Evolutionary conservation across 441 rosid genomes (phyloP).

Genomic region (Adansonia rubrostipa): DNA sequence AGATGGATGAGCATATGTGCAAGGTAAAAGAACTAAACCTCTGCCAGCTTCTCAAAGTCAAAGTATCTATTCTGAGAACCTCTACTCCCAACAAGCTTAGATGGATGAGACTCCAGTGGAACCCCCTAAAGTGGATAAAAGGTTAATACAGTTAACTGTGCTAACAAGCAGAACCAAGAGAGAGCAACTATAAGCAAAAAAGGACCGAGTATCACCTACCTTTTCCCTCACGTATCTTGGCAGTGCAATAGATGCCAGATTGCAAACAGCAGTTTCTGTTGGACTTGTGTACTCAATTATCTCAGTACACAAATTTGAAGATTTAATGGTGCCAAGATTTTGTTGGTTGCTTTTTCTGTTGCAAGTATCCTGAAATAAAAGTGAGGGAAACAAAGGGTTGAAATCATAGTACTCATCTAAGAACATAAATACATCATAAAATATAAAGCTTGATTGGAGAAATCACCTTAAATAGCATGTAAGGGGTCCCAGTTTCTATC

Average conservation of each 20-base stretch:
- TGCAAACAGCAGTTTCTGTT: slow-evolving; percentile 91
- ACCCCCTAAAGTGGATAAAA: slow-evolving; percentile 50
- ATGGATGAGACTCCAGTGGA: slow-evolving; percentile 72
- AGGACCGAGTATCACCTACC: slow-evolving; percentile 39
- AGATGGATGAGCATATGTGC: not conserved
- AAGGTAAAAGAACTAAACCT: slow-evolving; percentile 50
- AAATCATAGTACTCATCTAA: not conserved
- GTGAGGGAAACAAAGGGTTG: not conserved
- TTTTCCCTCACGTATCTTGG: slow-evolving; percentile 82
- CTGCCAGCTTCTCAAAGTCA: slow-evolving; percentile 85
- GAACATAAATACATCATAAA: not conserved
- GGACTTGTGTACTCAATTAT: slow-evolving; percentile 91
- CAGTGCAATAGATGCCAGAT: slow-evolving; percentile 89
- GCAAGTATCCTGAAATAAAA: slow-evolving; percentile 71
- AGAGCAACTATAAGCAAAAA: not conserved
- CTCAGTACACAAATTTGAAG: slow-evolving; percentile 92
- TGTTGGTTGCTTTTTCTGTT: slow-evolving; percentile 93
- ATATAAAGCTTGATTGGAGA: not conserved
- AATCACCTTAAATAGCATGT: slow-evolving; percentile 87
- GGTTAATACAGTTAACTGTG: slow-evolving; percentile 13
- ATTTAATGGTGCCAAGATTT: slow-evolving; percentile 91
- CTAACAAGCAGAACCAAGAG: not conserved
- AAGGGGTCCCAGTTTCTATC: slow-evolving; percentile 96
- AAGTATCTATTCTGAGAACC: slow-evolving; percentile 72
- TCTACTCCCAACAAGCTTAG: slow-evolving; percentile 82